A percentile compares a stretch with the other conserved stretches of the same genome.
phyloP scores from a whole-genome alignment of 768 basidiomycete species.

The Myochromella boudieri region DNA sequence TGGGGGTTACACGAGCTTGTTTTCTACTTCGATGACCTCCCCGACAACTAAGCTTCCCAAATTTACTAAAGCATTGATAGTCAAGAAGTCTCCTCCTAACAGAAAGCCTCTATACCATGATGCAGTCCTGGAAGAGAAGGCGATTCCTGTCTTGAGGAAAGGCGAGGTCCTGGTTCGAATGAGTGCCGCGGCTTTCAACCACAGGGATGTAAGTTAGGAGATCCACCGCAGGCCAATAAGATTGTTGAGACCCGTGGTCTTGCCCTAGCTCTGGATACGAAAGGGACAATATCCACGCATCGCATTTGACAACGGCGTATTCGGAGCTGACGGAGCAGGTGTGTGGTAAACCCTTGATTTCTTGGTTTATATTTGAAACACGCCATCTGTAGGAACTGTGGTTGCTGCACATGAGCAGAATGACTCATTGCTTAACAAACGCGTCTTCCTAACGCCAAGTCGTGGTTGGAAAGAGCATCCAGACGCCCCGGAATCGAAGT shows the following conservation, averaged over 20 bases:
- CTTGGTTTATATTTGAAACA: background rate
- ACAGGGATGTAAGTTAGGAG: slow-evolving; percentile 61
- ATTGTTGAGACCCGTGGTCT: too few relatives aligned
- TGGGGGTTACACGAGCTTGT: too few relatives aligned
- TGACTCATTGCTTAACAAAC: slow-evolving; percentile 58
- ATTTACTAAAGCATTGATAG: slow-evolving; percentile 45
- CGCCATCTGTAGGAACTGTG: slow-evolving; percentile 51
- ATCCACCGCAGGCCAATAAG: too few relatives aligned
- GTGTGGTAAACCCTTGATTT: slow-evolving; percentile 12
- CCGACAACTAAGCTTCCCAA: slow-evolving; percentile 33
- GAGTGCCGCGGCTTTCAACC: slow-evolving; percentile 74
- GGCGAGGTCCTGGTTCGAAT: slow-evolving; percentile 70
- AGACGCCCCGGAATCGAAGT: slow-evolving; percentile 66
- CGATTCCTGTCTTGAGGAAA: slow-evolving; percentile 47
- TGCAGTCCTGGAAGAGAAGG: slow-evolving; percentile 48
- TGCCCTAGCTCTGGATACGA: slow-evolving; percentile 80
- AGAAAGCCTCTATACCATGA: slow-evolving; percentile 54
- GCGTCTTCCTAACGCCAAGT: slow-evolving; percentile 75
- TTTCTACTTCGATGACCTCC: slow-evolving; percentile 2
- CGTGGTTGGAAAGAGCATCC: slow-evolving; percentile 74
- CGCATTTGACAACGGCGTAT: slow-evolving; percentile 51
- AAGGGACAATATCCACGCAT: slow-evolving; percentile 68
- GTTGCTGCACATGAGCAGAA: slow-evolving; percentile 51
- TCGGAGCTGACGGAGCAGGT: slow-evolving; percentile 80
- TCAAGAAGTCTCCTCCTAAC: slow-evolving; percentile 40